A percentile compares a stretch with the other conserved stretches of the same genome.
phyloP scores from a whole-genome alignment of 352 stramenopile genomes.

The Globisporangium polare region DNA sequence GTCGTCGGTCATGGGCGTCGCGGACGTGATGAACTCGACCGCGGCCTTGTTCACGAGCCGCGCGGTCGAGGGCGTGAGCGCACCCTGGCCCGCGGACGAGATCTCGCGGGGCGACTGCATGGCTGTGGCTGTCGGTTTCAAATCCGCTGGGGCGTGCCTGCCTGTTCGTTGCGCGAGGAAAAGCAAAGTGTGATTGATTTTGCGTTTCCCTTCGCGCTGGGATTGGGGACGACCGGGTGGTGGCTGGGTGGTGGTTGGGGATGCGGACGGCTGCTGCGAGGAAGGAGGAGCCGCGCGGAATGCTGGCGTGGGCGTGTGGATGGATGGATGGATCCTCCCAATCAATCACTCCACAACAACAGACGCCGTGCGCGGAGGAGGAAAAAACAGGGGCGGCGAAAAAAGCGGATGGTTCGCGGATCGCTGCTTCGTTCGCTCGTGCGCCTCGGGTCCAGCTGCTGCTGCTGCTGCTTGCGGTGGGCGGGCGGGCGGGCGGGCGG shows the following conservation, averaged over 20 bases:
- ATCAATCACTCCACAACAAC: not conserved
- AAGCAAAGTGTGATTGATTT: constrained; percentile 3
- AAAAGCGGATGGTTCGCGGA: constrained; percentile 17
- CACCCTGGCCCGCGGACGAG: constrained; percentile 62
- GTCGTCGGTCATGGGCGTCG: constrained; percentile 9
- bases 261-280: not conserved
- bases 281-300: not conserved
- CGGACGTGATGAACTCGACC: constrained; percentile 19
- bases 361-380: not conserved
- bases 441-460: constrained; percentile 5
- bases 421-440: constrained; percentile 12
- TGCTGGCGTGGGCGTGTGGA: not conserved
- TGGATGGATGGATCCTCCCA: constrained; percentile 1
- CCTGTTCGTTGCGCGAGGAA: not conserved
- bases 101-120: constrained; percentile 56
- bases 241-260: not conserved
- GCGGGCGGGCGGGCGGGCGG: too few species aligned
- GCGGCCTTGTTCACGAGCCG: constrained; percentile 46
- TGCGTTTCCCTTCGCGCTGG: not conserved
- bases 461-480: not conserved
- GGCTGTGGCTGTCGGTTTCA: not conserved
- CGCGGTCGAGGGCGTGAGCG: constrained; percentile 61
- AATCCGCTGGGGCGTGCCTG: not conserved
- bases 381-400: constrained; percentile 3
- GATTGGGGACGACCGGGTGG: too few species aligned